Base-by-base conservation (phyloP, 345 rosid species). In the Bretschneidera sinensis region DNA sequence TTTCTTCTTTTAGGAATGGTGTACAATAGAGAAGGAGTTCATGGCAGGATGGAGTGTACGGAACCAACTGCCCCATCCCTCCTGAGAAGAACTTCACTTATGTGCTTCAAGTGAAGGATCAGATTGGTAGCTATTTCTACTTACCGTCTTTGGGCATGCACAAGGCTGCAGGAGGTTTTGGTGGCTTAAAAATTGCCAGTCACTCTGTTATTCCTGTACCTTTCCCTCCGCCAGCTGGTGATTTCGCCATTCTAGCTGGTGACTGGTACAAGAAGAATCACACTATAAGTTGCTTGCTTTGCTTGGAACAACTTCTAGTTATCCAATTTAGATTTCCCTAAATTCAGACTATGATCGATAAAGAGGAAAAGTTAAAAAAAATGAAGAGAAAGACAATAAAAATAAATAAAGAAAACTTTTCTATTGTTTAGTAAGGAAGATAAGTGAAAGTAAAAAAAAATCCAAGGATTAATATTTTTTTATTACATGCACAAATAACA, bases 141-240 rank as follows among this genome's bases (percentile, higher is more conserved):
- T 88, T 82, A 78, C 90, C 96, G 22, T 82, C 92, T 17, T 84
- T 88, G 18, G 92, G 76, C 53, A 73, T 88, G 58, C 96, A 88
- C 77, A 84, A 84, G 79, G 96, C 92, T 28, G 90, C 92, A 0
- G 96, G 96, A 20, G 96, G 92, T 21, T 85, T 67, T 48, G 96
- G 96, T 24, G 90, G 92, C 64, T 57, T 88, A 68, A 76, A 75
- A 54, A 81, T 85, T 22, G 71, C 79, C 2, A 88, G 92, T 76
- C 81, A 90, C n/a, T 62, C 90, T 6, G 81, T 78, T 51, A 85
- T 88, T 66, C 92, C 96, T 0, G 88, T 88, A 17, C 96, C 96
- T 9, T 88, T 83, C 59, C 62, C 71, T 48, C 77, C 85, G 64
- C 92, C 96, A 19, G 85, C 89, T 28, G 82, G 74, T 31, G 92